Base-by-base conservation (phyloP, 2,329 filamentous ascomycete genomes). In the Fusarium anthophilum region DNA sequence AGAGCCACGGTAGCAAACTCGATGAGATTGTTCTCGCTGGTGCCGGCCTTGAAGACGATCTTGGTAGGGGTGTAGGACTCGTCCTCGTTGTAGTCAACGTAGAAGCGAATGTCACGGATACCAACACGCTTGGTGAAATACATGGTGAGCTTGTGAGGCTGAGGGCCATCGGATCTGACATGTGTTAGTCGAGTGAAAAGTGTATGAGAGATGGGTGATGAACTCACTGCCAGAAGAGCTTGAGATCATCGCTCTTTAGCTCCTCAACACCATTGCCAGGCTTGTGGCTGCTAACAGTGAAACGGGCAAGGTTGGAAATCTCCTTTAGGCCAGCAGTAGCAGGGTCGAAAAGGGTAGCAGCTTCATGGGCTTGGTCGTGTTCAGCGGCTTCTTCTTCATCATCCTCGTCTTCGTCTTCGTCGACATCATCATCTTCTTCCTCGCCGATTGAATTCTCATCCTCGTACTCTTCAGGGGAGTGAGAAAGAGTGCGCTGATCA, bases 61-160 rank as follows among this genome's bases (percentile, higher is more conserved):
- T 95, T 94, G 3, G 95, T 98, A 1, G 96, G 96, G 7, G 96
- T 99, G 82, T 99, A 99, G 48, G 93, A 96, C 83, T 99, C 96
- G 82, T 99, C 96, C 61, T 94, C 90, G 71, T 92, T 91, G 82
- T 97, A 98, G 84, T 99, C 95, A 50, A 99, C 91, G 76, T 93
- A 95, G 77, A 96, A 90, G n/a, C 93, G 89, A 58, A 96, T 91
- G 35, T 91, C 90, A 10, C 92, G 91, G 70, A 96, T 94, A 67
- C 91, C 91, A 48, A 95, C 94, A 13, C 93, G 89, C 77, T 95
- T 94, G 83, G 94, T 91, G 82, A 96, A 96, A 82, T 96, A 94
- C 45, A 96, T 93, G 68, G 93, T 96, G 54, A 96, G 87, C 71
- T 91, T 89, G 79, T 96, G 94, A 9, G 94, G 94, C 80, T 96